Percentiles rank a stretch among this genome's conserved stretches.
Conservation (phyloP, 495 filamentous ascomycete genomes). For the Neurospora sp. region DNA sequence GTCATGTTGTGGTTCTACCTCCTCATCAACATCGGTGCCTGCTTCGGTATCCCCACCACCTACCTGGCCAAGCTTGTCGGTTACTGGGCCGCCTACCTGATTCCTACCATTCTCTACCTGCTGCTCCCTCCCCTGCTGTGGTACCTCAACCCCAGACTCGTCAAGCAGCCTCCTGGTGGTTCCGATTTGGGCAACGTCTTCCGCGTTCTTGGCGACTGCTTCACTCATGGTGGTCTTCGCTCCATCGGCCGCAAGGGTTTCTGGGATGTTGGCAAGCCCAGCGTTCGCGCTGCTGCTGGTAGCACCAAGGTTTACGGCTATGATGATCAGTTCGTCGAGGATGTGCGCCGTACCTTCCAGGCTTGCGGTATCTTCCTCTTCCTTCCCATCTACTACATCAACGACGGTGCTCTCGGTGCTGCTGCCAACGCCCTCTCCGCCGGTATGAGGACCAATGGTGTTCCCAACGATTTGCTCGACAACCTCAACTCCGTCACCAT, state of each 20-base stretch:
- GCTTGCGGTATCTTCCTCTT: conserved; percentile 46
- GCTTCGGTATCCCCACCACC: conserved; percentile 41
- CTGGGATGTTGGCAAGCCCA: conserved; percentile 51
- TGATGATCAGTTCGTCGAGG: conserved; percentile 42
- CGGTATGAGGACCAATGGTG: conserved; percentile 50
- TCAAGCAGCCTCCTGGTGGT: conserved; percentile 41
- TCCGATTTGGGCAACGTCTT: conserved; percentile 45
- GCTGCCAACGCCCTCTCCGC: conserved; percentile 45
- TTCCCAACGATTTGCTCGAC: conserved; percentile 62
- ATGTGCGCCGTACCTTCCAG: conserved; percentile 40
- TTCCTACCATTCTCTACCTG: conserved; percentile 51
- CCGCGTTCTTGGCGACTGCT: conserved; percentile 38
- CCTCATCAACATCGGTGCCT: conserved; percentile 67
- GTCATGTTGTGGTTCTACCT: conserved; percentile 58
- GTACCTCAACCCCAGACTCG: conserved; percentile 35
- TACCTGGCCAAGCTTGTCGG: conserved; percentile 42
- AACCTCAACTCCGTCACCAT: conserved; percentile 66
- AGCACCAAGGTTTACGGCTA: conserved; percentile 29
- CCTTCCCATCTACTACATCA: conserved; percentile 54
- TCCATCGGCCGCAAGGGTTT: conserved; percentile 44
- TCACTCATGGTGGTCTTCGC: conserved; percentile 41
- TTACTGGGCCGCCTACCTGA: conserved; percentile 64
- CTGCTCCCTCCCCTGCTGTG: conserved; percentile 42
- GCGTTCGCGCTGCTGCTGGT: conserved; percentile 37
- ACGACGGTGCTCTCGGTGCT: conserved; percentile 34